phyloP scores from a whole-genome alignment of 805 yeast genomes.

The Naumovozyma dairenensis region DNA sequence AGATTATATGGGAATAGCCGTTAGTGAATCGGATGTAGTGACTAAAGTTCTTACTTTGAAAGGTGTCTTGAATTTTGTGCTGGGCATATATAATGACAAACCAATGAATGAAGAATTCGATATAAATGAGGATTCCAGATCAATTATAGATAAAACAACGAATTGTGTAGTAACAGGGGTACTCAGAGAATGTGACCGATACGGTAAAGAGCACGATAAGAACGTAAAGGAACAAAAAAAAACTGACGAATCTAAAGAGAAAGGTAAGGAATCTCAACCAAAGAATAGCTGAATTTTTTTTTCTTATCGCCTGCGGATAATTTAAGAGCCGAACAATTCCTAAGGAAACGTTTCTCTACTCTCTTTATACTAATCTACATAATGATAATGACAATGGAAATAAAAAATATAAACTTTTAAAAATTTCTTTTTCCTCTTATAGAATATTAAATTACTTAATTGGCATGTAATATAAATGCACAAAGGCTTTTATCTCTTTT shows the following conservation, averaged over 20 bases:
- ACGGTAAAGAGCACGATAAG: not conserved
- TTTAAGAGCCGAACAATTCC: too few species aligned
- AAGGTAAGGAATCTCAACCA: not conserved
- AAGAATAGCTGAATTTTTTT: too few species aligned
- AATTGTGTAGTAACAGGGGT: conserved; percentile 4
- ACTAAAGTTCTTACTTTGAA: conserved; percentile 28
- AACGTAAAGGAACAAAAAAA: not conserved
- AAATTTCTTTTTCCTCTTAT: too few species aligned
- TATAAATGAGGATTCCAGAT: not conserved
- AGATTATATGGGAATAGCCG: conserved; percentile 31
- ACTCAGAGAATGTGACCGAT: not conserved
- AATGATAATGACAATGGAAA: too few species aligned
- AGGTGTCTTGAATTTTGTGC: conserved; percentile 30
- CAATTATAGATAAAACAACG: conserved; percentile 2
- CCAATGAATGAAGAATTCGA: conserved; percentile 7
- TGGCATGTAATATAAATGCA: too few species aligned
- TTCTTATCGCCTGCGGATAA: too few species aligned
- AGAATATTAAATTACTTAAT: too few species aligned
- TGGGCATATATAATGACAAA: conserved; percentile 23
- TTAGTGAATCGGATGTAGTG: conserved; percentile 32
- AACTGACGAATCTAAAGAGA: not conserved
- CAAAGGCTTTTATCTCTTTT: too few species aligned
- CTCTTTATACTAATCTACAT: too few species aligned
- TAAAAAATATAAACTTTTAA: too few species aligned
- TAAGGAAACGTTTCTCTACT: too few species aligned